Percentiles rank a stretch among this genome's conserved stretches.
phyloP scores from a whole-genome alignment of 2,329 filamentous ascomycete species.

The Aspergillus sp. region DNA sequence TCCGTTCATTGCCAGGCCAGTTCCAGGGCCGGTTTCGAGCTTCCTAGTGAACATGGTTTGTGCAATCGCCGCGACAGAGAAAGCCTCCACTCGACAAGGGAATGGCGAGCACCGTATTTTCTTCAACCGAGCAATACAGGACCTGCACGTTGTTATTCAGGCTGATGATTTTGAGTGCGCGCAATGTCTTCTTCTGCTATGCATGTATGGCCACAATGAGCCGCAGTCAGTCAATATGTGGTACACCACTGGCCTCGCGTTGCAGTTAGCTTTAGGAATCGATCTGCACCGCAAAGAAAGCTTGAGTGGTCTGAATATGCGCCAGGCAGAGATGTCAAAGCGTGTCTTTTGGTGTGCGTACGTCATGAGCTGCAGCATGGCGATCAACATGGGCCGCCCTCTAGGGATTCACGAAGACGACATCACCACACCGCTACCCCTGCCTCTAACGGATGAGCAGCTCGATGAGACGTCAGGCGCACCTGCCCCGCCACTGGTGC shows the following conservation, averaged over 20 bases:
- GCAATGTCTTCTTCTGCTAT: slow-evolving; percentile 25
- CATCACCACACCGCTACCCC: slow-evolving; percentile 22
- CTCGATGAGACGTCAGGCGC: slow-evolving; percentile 2
- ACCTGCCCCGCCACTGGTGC: not conserved
- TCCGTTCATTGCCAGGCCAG: not conserved
- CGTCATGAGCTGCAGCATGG: slow-evolving; percentile 25
- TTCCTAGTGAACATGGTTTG: slow-evolving; percentile 26
- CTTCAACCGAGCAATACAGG: slow-evolving; percentile 12
- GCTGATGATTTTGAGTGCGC: slow-evolving; percentile 23
- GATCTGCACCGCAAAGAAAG: slow-evolving; percentile 22
- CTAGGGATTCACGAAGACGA: slow-evolving; percentile 24
- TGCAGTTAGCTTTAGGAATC: slow-evolving; percentile 22
- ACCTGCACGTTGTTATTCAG: slow-evolving; percentile 15
- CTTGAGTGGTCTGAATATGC: slow-evolving; percentile 6
- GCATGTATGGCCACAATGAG: slow-evolving; percentile 28
- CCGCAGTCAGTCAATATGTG: slow-evolving; percentile 27
- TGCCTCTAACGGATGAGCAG: slow-evolving; percentile 17
- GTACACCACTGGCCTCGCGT: slow-evolving; percentile 22
- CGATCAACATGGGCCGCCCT: slow-evolving; percentile 25
- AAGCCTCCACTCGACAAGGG: not conserved
- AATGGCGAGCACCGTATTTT: slow-evolving; percentile 5
- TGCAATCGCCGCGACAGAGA: slow-evolving; percentile 23
- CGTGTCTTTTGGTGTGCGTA: slow-evolving; percentile 27
- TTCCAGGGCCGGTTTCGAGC: slow-evolving; percentile 1
- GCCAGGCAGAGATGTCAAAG: slow-evolving; percentile 23